Base-by-base conservation (phyloP, 805 yeast genomes). In the Candida rishiriensis region DNA sequence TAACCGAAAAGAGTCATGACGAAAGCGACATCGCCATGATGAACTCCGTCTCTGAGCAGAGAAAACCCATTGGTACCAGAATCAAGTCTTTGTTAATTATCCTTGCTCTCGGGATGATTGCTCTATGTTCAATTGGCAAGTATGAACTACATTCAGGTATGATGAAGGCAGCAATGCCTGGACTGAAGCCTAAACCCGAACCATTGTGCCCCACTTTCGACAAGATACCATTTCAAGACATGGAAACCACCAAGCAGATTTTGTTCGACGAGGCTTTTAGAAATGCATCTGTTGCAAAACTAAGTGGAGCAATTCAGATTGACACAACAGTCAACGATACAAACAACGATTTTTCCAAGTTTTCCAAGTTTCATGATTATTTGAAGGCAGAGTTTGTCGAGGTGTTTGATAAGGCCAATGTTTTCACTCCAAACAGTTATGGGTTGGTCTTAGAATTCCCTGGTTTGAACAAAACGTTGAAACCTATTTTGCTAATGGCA, bases 371-470 rank as follows among this genome's bases (percentile, higher is more conserved):
- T 49, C 84, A 77, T 52, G 58, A 61, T 15, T 83, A 72, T 54
- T 66, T 81, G 49, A 70, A 69, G 46, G 51, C 57, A 29, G 66
- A 77, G 11, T 85, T 79, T 62, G 85, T 89, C 1, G 47, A 63
- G 30, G 75, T 77, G 2, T 75, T 75, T 49, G 51, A 49, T 29
- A 40, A 43, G 26, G 58, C 81, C 44, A 66, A 74, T 37, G 70
- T 81, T 12, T 78, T 73, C 47, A 70, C 64, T 15, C 76, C 84
- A 42, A 85, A 85, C 59, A 70, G 77, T 6, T 76, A 78, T 50
- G 88, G 86, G 3, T 65, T 87, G 42, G 69, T 87, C 2, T 73
- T 69, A 58, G 80, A 85, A 14, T 77, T 86, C 76, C 33, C 33
- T 30, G 80, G 80, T 6, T 57, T 69, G 15, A 38, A 61, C 15